Base-by-base conservation (phyloP, 2,329 filamentous ascomycete genomes). In the Ascochyta koolunga region DNA sequence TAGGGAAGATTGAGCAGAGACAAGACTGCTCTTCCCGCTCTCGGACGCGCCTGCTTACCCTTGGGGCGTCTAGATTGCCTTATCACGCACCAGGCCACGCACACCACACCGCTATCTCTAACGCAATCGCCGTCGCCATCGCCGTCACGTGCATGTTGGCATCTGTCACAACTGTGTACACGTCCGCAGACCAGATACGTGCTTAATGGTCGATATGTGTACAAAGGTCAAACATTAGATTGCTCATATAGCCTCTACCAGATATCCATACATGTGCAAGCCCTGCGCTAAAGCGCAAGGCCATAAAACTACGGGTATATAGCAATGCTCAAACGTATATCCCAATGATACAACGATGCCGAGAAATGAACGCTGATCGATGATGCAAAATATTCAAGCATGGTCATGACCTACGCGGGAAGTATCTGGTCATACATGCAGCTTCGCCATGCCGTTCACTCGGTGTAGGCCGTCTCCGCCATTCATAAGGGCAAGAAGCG, bases 241-340 rank as follows among this genome's bases (percentile, higher is more conserved):
- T 56, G 41, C 42, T 42, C 35, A 41, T 33, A 47, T 42, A 39
- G 42, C 37, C 39, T 46, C 47, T 51, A 51, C 50, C 42, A 51
- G 10, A 49, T 56, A 50, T 56, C 47, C 42, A 50, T 56, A 48
- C 52, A 56, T 56, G 29, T 51, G 45, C 44, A 53, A 54, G 48
- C 44, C 48, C 44, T 45, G 54, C 41, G 53, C 61, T 42, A 57
- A 58, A 54, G 27, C 51, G 31, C 58, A 56, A 42, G 60, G 55
- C 60, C 60, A 56, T 70, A 65, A 66, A 67, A 66, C 64, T 69
- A 68, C 68, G 72, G 71, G 72, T 75, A 75, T 75, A 72, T 72
- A 73, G 69, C 69, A 69, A 72, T 73, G 64, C 68, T 71, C 50
- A 64, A 65, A 61, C 45, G 42, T 56, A 62, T 54, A 55, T 61